Conservation (phyloP, 495 filamentous ascomycete species). For the Xylaria castorea region DNA sequence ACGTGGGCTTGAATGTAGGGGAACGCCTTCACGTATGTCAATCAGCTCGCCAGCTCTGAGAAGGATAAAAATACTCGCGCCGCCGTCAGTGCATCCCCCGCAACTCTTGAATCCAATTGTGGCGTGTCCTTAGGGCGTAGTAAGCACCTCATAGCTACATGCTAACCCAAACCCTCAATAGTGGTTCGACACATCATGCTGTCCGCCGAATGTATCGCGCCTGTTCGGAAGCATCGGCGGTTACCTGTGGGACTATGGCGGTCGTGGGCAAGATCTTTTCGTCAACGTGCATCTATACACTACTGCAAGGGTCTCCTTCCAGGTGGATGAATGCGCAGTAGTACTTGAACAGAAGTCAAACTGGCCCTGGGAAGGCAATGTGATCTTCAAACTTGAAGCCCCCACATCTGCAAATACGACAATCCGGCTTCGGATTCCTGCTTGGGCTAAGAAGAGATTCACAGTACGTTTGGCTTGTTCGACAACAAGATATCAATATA, state of each 20-base stretch:
- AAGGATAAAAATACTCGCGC: conserved; percentile 51
- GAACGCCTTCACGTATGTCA: conserved; percentile 62
- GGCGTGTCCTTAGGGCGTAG: background rate
- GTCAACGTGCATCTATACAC: conserved; percentile 62
- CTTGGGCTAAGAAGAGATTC: conserved; percentile 53
- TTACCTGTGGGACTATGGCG: conserved; percentile 57
- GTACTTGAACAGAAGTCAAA: conserved; percentile 55
- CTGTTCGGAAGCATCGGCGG: conserved; percentile 61
- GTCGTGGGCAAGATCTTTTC: conserved; percentile 37
- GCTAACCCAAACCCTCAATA: conserved; percentile 24
- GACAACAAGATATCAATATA: background rate
- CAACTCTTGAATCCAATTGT: background rate
- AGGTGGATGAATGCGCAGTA: conserved; percentile 44
- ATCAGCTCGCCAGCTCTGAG: conserved; percentile 62
- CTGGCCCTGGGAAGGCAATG: conserved; percentile 63
- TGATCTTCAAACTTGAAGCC: conserved; percentile 50
- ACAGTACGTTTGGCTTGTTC: conserved; percentile 41
- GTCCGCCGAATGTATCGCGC: conserved; percentile 59
- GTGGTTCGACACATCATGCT: conserved; percentile 66
- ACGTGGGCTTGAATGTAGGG: conserved; percentile 35
- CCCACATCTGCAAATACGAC: conserved; percentile 42
- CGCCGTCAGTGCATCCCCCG: conserved; percentile 19
- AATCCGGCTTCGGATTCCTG: conserved; percentile 57
- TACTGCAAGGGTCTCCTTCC: conserved; percentile 51
- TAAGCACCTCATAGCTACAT: background rate